A percentile compares a stretch with the other conserved stretches of the same genome.
Conservation (phyloP, 2,329 filamentous ascomycete genomes). For the Aureobasidium sp. region DNA sequence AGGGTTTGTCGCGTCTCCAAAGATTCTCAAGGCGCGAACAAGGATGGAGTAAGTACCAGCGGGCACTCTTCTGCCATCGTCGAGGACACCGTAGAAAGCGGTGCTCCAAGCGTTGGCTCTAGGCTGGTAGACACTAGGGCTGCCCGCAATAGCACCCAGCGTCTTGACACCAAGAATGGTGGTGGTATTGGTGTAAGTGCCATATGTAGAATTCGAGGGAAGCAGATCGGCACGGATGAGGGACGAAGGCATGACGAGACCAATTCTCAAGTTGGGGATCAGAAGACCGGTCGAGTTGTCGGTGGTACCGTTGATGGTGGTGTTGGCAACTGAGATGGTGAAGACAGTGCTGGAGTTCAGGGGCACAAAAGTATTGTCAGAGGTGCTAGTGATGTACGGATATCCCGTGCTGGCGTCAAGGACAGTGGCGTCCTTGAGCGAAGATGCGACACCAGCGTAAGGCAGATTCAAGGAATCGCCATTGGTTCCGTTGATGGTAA, state of each 20-base stretch:
- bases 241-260: constrained; percentile 16
- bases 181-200: constrained; percentile 11
- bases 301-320: constrained; percentile 18
- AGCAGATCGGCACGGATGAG: constrained; percentile 18
- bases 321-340: constrained; percentile 21
- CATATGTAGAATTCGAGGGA: neutral
- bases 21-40: constrained; percentile 26
- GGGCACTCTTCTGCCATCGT: constrained; percentile 23
- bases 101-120: constrained; percentile 17
- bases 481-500: constrained; percentile 22
- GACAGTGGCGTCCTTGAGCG: constrained; percentile 21
- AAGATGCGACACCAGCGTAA: constrained; percentile 28
- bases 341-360: constrained; percentile 19
- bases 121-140: constrained; percentile 20
- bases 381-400: constrained; percentile 16
- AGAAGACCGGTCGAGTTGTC: constrained; percentile 22
- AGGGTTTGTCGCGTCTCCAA: constrained; percentile 22
- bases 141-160: constrained; percentile 19
- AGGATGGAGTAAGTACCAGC: constrained; percentile 26
- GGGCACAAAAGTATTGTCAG: constrained; percentile 17
- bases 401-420: constrained; percentile 25
- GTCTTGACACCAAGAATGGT: constrained; percentile 14
- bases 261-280: constrained; percentile 21
- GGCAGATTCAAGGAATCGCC: constrained; percentile 26
- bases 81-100: constrained; percentile 23